Base-by-base conservation (phyloP, 2,329 filamentous ascomycete species). In the Colletotrichum cuscutae region DNA sequence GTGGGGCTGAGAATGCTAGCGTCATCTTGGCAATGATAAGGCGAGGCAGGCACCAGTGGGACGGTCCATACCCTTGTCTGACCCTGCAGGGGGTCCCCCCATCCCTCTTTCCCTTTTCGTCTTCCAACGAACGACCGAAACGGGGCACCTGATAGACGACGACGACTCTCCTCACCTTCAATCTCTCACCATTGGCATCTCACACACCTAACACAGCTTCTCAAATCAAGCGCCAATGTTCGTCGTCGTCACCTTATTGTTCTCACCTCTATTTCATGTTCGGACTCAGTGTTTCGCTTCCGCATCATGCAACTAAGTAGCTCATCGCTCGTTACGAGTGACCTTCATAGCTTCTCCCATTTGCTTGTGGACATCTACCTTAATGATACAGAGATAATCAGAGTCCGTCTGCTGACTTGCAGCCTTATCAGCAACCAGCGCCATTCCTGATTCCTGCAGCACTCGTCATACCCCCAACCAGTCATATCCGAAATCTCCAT, bases 11-110 rank as follows among this genome's bases (percentile, higher is more conserved):
- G 24, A 5, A 4, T 19, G 15, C 1, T 70, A 66, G 70, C 65
- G 52, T 6, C n/a, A 15, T 30, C 72, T 74, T 74, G 72, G 72
- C 65, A 64, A 32, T 73, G 72, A 74, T 70, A 74, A 73, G 70
- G 72, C 69, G 22, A 30, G 59, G 37, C 54, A 65, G 70, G 71
- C 42, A 49, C 70, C 54, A 42, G 35, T 52, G 24, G 32, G 32
- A 46, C 30, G 24, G 58, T 52, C 61, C 61, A 13, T 11, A 24
- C 13, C 68, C 56, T 26, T 60, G 56, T n/a, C 32, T 37, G 28
- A 49, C 46, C 52, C 37, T 57, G 54, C 63, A 62, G 57, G 71
- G 61, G 61, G 37, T 61, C 6, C 60, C 61, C 71, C 61, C 37
- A 28, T 53, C 56, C 42, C 49, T 58, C 22, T 63, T 59, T 49